Percentiles rank a stretch among this genome's conserved stretches.
These are phyloP conservation scores for Solanum gandarillasii DNA, from an alignment of 257 asterid species.

Conservation along the genomic window DNA sequence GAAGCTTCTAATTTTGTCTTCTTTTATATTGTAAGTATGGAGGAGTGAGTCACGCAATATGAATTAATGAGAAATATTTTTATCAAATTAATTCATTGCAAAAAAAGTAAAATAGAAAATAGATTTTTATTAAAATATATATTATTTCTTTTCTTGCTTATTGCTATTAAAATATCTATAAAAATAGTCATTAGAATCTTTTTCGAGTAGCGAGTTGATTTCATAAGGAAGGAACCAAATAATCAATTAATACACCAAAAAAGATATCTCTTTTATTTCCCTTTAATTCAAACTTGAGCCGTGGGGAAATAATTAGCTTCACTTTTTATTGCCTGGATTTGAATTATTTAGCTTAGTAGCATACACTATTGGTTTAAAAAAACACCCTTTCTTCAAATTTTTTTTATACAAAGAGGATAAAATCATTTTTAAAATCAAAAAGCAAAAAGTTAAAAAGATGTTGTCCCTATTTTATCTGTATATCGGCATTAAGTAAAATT, in stretches of 20 bases:
- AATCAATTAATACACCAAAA: background rate
- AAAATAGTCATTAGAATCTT: background rate
- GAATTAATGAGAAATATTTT: background rate
- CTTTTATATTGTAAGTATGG: background rate
- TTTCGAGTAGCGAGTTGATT: background rate
- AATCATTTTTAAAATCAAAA: background rate
- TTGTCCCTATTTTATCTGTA: background rate
- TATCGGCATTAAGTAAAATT: background rate
- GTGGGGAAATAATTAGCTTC: background rate
- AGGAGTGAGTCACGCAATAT: background rate
- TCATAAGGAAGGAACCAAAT: background rate
- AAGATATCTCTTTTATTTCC: background rate
- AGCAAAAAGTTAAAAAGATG: background rate
- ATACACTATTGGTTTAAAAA: background rate
- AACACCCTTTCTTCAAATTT: background rate
- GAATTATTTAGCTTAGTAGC: background rate
- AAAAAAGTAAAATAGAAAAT: too few species aligned
- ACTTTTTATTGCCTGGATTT: background rate
- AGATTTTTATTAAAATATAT: rapidly evolving
- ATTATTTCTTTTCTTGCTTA: background rate
- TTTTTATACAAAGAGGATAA: background rate
- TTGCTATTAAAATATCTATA: background rate
- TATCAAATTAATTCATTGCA: too few species aligned
- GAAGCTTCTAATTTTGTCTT: background rate
- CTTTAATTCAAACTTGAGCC: background rate